Conservation (phyloP, 805 yeast genomes). For the Yamadazyma ubonensis region DNA sequence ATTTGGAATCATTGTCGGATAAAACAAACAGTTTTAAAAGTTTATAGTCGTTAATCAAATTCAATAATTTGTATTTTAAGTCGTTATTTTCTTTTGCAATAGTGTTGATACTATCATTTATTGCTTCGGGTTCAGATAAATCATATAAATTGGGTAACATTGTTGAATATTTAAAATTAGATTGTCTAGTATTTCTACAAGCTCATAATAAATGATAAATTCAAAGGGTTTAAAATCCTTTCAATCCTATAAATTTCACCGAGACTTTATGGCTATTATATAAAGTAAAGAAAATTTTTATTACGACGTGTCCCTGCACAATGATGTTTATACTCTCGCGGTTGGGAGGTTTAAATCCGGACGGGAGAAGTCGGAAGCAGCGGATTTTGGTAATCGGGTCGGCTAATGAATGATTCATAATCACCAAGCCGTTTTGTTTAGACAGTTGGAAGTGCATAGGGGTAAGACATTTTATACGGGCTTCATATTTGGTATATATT, state of each 20-base stretch:
- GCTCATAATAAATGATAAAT: too few relatives aligned
- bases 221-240: too few relatives aligned
- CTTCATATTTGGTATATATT: too few relatives aligned
- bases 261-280: constrained; percentile 2
- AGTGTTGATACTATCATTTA: constrained; percentile 11
- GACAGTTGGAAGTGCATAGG: not conserved
- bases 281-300: constrained; percentile 7
- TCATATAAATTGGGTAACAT: constrained; percentile 1
- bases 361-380: constrained; percentile 8
- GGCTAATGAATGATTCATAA: constrained; percentile 6
- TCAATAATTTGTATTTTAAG: constrained; percentile 34
- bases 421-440: not conserved
- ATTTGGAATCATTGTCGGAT: not conserved
- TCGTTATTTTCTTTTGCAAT: constrained; percentile 35
- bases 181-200: constrained; percentile 1
- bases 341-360: constrained; percentile 10
- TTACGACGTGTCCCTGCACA: constrained; percentile 6
- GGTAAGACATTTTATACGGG: too few relatives aligned
- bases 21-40: constrained; percentile 30
- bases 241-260: not conserved
- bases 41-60: constrained; percentile 42
- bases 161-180: not conserved
- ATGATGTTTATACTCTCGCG: constrained; percentile 1
- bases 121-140: not conserved
- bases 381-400: constrained; percentile 1